Evolutionary conservation across 495 filamentous ascomycete genomes (phyloP).

Genomic region (Aspergillus taichungensis): DNA sequence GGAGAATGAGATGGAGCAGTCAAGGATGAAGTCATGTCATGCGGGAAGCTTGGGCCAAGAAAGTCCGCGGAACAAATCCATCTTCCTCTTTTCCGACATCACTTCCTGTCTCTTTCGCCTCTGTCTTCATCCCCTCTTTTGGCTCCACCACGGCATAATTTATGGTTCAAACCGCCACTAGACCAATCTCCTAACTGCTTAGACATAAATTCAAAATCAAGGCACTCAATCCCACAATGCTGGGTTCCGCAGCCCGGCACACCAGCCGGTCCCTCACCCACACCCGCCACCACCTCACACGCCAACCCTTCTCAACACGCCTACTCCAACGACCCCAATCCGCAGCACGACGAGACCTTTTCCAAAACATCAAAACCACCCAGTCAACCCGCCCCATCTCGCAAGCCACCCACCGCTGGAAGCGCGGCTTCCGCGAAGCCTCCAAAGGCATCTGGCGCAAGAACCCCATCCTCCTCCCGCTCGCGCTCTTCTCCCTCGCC

Average conservation of each 20-base stretch:
- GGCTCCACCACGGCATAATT: too few species aligned
- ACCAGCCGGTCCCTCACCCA: conserved; percentile 17
- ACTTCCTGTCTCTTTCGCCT: too few species aligned
- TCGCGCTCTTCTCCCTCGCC: conserved; percentile 42
- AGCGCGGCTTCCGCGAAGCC: conserved; percentile 28
- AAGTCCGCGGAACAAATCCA: conserved; percentile 11
- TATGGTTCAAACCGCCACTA: not conserved
- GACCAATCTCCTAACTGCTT: not conserved
- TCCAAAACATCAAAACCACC: conserved; percentile 1
- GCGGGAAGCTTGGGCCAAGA: conserved; percentile 19
- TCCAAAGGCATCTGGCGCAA: conserved; percentile 40
- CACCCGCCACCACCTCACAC: not conserved
- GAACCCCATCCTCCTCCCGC: conserved; percentile 34
- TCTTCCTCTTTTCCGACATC: too few species aligned
- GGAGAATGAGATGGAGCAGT: conserved; percentile 4
- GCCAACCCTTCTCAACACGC: not conserved
- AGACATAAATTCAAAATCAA: not conserved
- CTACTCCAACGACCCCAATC: too few species aligned
- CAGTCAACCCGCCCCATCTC: conserved; percentile 5
- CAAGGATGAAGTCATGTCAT: too few species aligned
- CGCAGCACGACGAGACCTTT: too few species aligned
- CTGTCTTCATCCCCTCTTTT: too few species aligned
- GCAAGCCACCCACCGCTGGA: not conserved
- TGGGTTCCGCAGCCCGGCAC: conserved; percentile 28
- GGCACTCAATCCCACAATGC: conserved; percentile 20